Evolutionary conservation across 192 early-diverging fungal genomes (phyloP), one percentile per base, ranked within the genome.

Genomic region (Funneliformis geosporum): DNA sequence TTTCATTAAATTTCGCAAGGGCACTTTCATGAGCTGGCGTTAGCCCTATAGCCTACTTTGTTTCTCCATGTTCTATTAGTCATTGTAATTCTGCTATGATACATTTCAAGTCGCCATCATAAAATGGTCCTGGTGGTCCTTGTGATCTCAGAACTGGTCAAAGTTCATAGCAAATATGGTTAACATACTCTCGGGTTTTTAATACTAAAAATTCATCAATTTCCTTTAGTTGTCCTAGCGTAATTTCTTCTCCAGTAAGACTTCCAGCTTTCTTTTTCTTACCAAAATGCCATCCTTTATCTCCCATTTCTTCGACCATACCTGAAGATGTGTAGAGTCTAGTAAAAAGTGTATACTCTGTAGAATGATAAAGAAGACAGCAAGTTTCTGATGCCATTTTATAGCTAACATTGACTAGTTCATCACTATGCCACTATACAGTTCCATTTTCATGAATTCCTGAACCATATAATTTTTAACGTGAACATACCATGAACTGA

Each of bases 221-320:
- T 47, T 11, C 46, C 46, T 47, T 47, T 47, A 47, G 9, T 12
- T 47, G 46, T 47, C 46, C 46, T 47, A 2, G 46, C 11, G 1
- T 47, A 47, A 47, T 47, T 47, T 47, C 46, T 47, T 47, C 11
- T 47, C 14, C 46, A 47, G 46, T 47, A 47, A 47, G 46, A 47
- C 46, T 47, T 47, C 46, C 11, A 16, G 46, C 23, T 14, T 66
- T 66, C 28, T 66, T 66, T 66, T 66, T 66, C 28, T 66, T 66
- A 66, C 65, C 28, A 18, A 66, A 66, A 66, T 66, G 10, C 65
- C 65, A 66, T 16, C 65, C 11, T 66, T 66, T 66, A 66, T 66
- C 28, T 66, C 9, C 65, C 8, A 66, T 66, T 66, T 38, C 11
- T 33, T 66, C 10, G 8, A 28, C 28, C 0, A 66, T 5, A 28